Percentiles rank a stretch among this genome's conserved stretches.
Evolutionary conservation across 2,329 filamentous ascomycete genomes (phyloP).

Genomic region (Alternaria postmessia): DNA sequence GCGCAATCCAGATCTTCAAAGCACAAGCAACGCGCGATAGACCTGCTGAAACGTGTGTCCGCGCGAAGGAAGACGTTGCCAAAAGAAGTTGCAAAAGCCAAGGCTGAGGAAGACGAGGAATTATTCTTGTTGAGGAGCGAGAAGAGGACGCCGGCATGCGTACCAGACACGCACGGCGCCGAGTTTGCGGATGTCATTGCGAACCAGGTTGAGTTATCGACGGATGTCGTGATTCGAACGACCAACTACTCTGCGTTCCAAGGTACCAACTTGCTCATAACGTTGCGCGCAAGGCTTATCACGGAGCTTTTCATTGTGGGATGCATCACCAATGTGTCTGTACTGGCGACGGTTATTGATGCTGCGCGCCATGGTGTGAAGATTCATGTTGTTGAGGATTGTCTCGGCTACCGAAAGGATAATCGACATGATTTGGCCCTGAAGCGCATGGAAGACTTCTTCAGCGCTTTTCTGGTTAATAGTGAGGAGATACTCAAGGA

Average conservation of each 20-base stretch:
- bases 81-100: conserved; percentile 36
- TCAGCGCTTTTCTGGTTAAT: conserved; percentile 73
- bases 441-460: conserved; percentile 73
- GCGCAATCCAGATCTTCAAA: conserved; percentile 46
- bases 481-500: conserved; percentile 65
- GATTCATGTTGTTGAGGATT: conserved; percentile 89
- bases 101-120: conserved; percentile 55
- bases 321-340: conserved; percentile 83
- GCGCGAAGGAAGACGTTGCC: conserved; percentile 40
- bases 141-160: conserved; percentile 52
- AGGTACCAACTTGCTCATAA: conserved; percentile 74
- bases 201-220: conserved; percentile 57
- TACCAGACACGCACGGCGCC: conserved; percentile 56
- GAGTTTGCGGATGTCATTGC: conserved; percentile 61
- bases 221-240: conserved; percentile 69
- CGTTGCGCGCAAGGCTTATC: conserved; percentile 84
- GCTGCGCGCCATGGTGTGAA: conserved; percentile 85
- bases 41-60: conserved; percentile 49
- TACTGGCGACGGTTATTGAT: conserved; percentile 91
- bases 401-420: conserved; percentile 79
- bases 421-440: conserved; percentile 75
- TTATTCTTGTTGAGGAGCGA: conserved; percentile 54
- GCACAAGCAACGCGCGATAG: conserved; percentile 47
- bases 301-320: conserved; percentile 92
- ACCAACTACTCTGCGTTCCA: conserved; percentile 89